Conservation (phyloP, 371 early-diverging fungal genomes). For the Mucor plumbeus region DNA sequence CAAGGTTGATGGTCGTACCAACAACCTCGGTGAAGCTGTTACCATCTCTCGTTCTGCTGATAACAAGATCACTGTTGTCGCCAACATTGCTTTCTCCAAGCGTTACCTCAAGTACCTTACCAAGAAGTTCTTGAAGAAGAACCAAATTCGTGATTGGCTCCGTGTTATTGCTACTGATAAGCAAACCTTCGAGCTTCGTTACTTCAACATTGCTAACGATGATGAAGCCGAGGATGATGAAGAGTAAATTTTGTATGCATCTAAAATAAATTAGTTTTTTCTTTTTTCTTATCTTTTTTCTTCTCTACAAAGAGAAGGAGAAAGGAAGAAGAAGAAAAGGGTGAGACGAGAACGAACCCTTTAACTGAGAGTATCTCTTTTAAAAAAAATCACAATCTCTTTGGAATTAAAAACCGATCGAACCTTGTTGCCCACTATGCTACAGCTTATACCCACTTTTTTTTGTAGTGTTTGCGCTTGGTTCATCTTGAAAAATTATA, state of each 20-base stretch:
- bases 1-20: conserved; percentile 97
- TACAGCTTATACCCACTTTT: conserved; percentile 1
- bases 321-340: conserved; percentile 25
- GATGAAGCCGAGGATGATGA: conserved; percentile 83
- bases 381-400: conserved; percentile 39
- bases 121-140: conserved; percentile 99
- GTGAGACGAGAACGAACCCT: conserved; percentile 76
- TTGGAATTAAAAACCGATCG: conserved; percentile 26
- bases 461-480: neutral
- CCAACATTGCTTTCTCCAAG: conserved; percentile 91
- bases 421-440: neutral
- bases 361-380: conserved; percentile 28
- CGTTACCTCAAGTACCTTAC: conserved; percentile 99
- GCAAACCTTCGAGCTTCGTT: conserved; percentile 93
- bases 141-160: conserved; percentile 98
- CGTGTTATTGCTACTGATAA: conserved; percentile 94
- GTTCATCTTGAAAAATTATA: neutral
- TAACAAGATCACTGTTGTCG: conserved; percentile 79
- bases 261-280: conserved; percentile 12
- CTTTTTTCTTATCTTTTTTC: neutral
- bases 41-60: conserved; percentile 81
- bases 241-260: conserved; percentile 20
- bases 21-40: conserved; percentile 92
- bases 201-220: conserved; percentile 93
- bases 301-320: conserved; percentile 2